phyloP scores from a whole-genome alignment of 164 flowering plant genomes.

The Paratinospora sagittata region DNA sequence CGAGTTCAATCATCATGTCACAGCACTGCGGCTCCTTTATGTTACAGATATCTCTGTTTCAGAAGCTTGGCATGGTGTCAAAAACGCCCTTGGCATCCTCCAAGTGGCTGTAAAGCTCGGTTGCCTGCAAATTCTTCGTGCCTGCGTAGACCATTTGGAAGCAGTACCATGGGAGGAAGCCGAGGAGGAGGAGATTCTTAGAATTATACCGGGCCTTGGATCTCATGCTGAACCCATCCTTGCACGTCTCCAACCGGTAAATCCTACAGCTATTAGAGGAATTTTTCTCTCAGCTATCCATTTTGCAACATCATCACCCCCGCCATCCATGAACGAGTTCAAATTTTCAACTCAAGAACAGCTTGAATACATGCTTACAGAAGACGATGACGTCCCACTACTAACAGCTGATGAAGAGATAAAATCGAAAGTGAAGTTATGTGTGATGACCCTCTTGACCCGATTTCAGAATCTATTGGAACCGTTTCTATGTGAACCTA shows the following conservation, averaged over 20 bases:
- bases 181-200: slow-evolving; percentile 90
- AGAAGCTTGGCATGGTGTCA: slow-evolving; percentile 57
- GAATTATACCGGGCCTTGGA: slow-evolving; percentile 60
- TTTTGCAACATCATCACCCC: slow-evolving; percentile 83
- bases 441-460: slow-evolving; percentile 35
- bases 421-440: slow-evolving; percentile 45
- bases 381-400: slow-evolving; percentile 89
- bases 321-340: slow-evolving; percentile 43
- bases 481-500: slow-evolving; percentile 24
- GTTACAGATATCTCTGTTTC: slow-evolving; percentile 29
- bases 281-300: slow-evolving; percentile 63
- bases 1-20: slow-evolving; percentile 64
- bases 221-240: slow-evolving; percentile 60
- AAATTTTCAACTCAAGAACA: slow-evolving; percentile 86
- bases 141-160: slow-evolving; percentile 79
- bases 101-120: slow-evolving; percentile 63
- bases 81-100: slow-evolving; percentile 71
- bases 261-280: slow-evolving; percentile 34
- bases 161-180: slow-evolving; percentile 99
- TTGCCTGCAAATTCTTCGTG: slow-evolving; percentile 44
- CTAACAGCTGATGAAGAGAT: slow-evolving; percentile 52
- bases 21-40: slow-evolving; percentile 61
- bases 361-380: slow-evolving; percentile 89
- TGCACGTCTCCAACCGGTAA: slow-evolving; percentile 82
- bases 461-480: slow-evolving; percentile 44